A percentile compares a stretch with the other conserved stretches of the same genome.
Evolutionary conservation across 23 red algal genomes (phyloP).

Genomic region (Gracilaria domingensis): DNA sequence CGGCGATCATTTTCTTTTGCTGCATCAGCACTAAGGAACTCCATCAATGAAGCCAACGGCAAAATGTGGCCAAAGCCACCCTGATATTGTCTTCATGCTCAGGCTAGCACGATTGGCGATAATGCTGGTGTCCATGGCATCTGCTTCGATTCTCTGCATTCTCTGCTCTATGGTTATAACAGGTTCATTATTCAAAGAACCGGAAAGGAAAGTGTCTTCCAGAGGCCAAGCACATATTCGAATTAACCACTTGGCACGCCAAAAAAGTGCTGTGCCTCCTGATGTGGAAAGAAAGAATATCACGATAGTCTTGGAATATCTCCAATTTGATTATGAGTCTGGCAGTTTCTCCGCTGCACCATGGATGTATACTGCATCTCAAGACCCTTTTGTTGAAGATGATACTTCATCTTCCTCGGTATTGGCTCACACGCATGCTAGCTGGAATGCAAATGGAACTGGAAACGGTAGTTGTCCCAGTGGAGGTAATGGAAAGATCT

Average conservation of each 20-base stretch:
- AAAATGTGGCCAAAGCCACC: neutral
- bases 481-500: conserved; percentile 65
- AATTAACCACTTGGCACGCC: neutral
- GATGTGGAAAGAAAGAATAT: conserved; percentile 65
- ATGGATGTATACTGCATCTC: conserved; percentile 65
- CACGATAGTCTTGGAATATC: conserved; percentile 63
- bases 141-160: conserved; percentile 12
- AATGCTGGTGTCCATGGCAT: neutral
- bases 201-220: neutral
- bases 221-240: neutral
- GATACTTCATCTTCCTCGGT: neutral
- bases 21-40: neutral
- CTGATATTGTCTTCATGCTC: neutral
- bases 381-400: conserved; percentile 45
- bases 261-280: neutral
- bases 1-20: neutral
- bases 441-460: conserved; percentile 66
- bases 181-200: neutral
- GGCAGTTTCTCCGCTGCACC: conserved; percentile 13
- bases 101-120: neutral
- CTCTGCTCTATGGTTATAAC: conserved; percentile 17
- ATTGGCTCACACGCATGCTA: conserved; percentile 53
- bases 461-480: conserved; percentile 60
- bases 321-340: conserved; percentile 43
- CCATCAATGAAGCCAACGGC: neutral